A percentile compares a stretch with the other conserved stretches of the same genome.
These are phyloP conservation scores for Hemileccinum rubropunctum DNA, from an alignment of 768 basidiomycete genomes.

Conservation along the genomic window DNA sequence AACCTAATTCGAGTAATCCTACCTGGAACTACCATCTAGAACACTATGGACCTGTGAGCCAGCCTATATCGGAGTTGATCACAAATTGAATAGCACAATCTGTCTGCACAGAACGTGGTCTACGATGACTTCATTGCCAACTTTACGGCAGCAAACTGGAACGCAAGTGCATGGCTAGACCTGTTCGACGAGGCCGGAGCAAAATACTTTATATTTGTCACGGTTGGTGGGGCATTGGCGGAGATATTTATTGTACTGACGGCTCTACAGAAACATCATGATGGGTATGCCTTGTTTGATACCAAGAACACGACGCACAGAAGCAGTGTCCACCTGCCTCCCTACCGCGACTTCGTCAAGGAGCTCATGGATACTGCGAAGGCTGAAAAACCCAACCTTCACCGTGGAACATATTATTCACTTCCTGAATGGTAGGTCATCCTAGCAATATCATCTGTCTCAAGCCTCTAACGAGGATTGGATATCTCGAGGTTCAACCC, in stretches of 20 bases:
- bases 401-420: conserved; percentile 58
- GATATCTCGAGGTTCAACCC: conserved; percentile 47
- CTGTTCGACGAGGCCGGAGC: conserved; percentile 55
- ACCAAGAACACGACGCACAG: conserved; percentile 52
- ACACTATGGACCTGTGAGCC: conserved; percentile 43
- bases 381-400: conserved; percentile 45
- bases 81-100: neutral
- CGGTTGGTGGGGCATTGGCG: conserved; percentile 31
- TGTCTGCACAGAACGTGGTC: conserved; percentile 35
- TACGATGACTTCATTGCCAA: conserved; percentile 60
- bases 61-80: neutral
- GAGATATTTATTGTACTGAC: neutral
- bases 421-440: conserved; percentile 49
- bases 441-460: neutral
- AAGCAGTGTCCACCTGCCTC: conserved; percentile 46
- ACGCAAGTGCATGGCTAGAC: conserved; percentile 53
- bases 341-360: conserved; percentile 48
- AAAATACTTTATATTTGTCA: conserved; percentile 59
- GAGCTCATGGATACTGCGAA: conserved; percentile 52
- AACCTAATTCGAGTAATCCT: conserved; percentile 34
- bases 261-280: conserved; percentile 52
- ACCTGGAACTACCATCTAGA: conserved; percentile 50
- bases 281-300: conserved; percentile 57
- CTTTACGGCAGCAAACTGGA: conserved; percentile 52
- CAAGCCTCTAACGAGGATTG: neutral